Evolutionary conservation across 2,329 filamentous ascomycete genomes (phyloP), one percentile per base, ranked within the genome.

Genomic region (Fusarium ramigenum): DNA sequence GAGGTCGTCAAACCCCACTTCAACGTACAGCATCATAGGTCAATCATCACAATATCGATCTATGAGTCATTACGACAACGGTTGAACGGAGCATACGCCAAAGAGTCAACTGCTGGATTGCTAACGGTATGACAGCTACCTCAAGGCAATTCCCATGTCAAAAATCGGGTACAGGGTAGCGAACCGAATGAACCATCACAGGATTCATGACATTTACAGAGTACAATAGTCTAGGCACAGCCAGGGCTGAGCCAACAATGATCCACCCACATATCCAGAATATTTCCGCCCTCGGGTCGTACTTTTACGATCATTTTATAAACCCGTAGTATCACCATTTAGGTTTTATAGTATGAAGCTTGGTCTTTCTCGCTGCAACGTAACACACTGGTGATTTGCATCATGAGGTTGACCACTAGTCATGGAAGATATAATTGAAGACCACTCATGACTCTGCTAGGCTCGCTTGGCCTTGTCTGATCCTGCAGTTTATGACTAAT

Each of bases 1-100:
- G 40, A 53, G 30, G 59, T 65, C 28, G 52, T 54, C 44, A 47
- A 39, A 66, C 71, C 67, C 71, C 71, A 74, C 72, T 62, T 69
- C 39, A 49, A 44, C 15, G 16, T 59, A 42, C 30, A 49, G 43
- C 60, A 74, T 65, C 56, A 73, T 66, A 71, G 59, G 47, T 63
- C 70, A 23, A 73, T 60, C 44, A 62, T 54, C 43, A 44, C 36
- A 37, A 60, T 44, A 63, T 42, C 47, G 18, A 50, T 75, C 65
- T 47, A 75, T 75, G 72, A 75, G 60, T 75, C 72, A 75, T 75
- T 62, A 75, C 52, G 18, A 47, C 61, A 63, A 25, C 16, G 15
- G 46, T 34, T 52, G 19, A 47, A 25, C 23, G 28, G 34, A 50
- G 23, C 15, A 34, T 44, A 30, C 7, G 5, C 25, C 25, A 36